Evolutionary conservation across 2,329 filamentous ascomycete species (phyloP), one percentile per base, ranked within the genome.

Genomic region (Alternaria burnsii): DNA sequence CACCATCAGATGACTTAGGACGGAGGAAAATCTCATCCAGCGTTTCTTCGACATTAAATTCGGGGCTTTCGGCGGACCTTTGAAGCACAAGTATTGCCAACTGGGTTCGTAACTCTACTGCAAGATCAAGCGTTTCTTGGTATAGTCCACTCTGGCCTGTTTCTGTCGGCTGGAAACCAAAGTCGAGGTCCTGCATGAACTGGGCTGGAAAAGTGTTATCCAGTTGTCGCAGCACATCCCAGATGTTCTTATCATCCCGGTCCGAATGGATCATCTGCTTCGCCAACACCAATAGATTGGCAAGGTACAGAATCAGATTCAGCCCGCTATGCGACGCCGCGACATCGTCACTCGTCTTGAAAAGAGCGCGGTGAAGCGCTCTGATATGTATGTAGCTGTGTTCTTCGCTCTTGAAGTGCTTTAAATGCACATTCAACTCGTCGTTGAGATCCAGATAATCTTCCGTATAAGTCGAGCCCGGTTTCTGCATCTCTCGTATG

Each of bases 41-140:
- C 12, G 80, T 67, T 10, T 71, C 67, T 12, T 80, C 70, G 4
- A 83, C 80, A 61, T 82, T 69, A 47, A 80, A 83, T 9, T 64
- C 66, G 2, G 66, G 61, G 28, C 76, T 61, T 16, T 75, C 58
- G 30, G 75, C 63, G 8, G 74, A 71, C 10, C 70, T 71, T 41
- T 78, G 71, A 4, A 85, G 69, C 6, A 77, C 71, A n/a, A 78
- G 62, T 41, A 87, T 82, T n/a, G 83, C 76, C 11, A 81, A 76
- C 62, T 88, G 86, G 2, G 85, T 87, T 3, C 86, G 82, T 22
- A 88, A 78, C 7, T 85, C 83, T 7, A 88, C 71, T 1, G 80
- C 83, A 22, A 87, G 64, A 4, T 81, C 69, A 56, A 86, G 83
- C 0, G 83, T 85, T 43, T 80, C 65, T 52, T 79, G 50, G 12